Base-by-base conservation (phyloP, 495 filamentous ascomycete genomes). In the Pseudoneurospora amorphoporcata region DNA sequence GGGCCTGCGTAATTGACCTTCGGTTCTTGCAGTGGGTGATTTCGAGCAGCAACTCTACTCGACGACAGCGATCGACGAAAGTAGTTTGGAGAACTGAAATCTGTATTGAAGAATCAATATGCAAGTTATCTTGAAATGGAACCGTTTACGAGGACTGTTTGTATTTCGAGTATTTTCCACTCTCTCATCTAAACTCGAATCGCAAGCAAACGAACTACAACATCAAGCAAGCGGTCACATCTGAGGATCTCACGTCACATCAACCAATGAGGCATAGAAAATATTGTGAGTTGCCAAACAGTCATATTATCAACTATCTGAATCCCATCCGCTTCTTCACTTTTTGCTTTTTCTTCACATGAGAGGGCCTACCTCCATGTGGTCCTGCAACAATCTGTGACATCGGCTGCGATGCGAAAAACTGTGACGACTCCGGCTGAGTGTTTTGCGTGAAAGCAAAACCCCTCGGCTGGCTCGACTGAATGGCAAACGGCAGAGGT, bases 341-440 rank as follows among this genome's bases (percentile, higher is more conserved):
- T 23, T 73, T 71, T 35, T 71, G 68, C 74, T 69, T 71, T 70
- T 69, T 70, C 68, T 70, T 72, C 75, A 65, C 53, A 65, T 73
- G 42, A 68, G n/a, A 19, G 68, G 68, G 29, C 39, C 73, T 58
- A 29, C 69, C 75, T 1, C 75, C 76, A 65, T 70, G 61, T 23
- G 68, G 35, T 17, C 76, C 76, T 40, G 75, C 23, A 39, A 77
- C 72, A 32, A 76, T 42, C 61, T 77, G 76, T 41, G 76, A 77
- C 71, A 73, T 76, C 4, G 69, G 39, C 69, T 69, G 72, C 68
- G 42, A 69, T 19, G 73, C 68, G n/a, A 70, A 29, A 40, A 70
- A 45, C 41, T 69, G 40, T 6, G 73, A 68, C 17, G 65, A 38
- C 41, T 68, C 53, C 38, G 58, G 14, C 71, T 42, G 58, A 32